A percentile compares a stretch with the other conserved stretches of the same genome.
phyloP scores from a whole-genome alignment of 768 basidiomycete genomes.

The Suillus subalutaceus region DNA sequence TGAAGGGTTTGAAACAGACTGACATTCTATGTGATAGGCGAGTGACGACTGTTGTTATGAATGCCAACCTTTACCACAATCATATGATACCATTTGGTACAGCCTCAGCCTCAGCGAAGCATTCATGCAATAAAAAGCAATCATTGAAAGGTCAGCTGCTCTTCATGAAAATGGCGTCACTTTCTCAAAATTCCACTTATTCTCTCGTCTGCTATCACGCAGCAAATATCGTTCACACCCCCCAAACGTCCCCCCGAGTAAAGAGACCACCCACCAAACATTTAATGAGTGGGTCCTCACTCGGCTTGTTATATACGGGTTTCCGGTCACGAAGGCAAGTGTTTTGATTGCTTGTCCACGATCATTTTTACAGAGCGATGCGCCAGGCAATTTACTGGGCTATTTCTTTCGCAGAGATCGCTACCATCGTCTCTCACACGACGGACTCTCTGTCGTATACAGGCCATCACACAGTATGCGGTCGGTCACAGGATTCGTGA shows the following conservation, averaged over 20 bases:
- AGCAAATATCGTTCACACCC: conserved; percentile 48
- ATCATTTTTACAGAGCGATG: not conserved
- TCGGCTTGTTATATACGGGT: not conserved
- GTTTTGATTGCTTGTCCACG: not conserved
- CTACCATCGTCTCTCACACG: not conserved
- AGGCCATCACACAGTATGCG: not conserved
- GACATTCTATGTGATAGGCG: not conserved
- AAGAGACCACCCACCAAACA: conserved; percentile 26
- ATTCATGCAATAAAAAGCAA: not conserved
- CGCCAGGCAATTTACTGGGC: conserved; percentile 1
- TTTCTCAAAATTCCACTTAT: conserved; percentile 46
- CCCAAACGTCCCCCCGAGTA: conserved; percentile 43
- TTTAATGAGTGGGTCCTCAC: conserved; percentile 2
- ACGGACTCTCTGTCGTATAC: not conserved
- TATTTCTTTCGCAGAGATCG: conserved; percentile 4
- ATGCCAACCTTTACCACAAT: not conserved
- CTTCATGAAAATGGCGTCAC: conserved; percentile 23
- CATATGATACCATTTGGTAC: not conserved
- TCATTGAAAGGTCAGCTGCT: not conserved
- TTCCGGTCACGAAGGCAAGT: not conserved
- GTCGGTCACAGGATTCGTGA: not conserved
- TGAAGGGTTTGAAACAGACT: no score
- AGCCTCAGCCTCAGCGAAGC: not conserved
- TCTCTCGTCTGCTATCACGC: conserved; percentile 40
- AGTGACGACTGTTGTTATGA: not conserved